Percentiles rank a stretch among this genome's conserved stretches.
These are phyloP conservation scores for Eimeria zaria DNA, from an alignment of 169 alveolate species.

Conservation along the genomic window DNA sequence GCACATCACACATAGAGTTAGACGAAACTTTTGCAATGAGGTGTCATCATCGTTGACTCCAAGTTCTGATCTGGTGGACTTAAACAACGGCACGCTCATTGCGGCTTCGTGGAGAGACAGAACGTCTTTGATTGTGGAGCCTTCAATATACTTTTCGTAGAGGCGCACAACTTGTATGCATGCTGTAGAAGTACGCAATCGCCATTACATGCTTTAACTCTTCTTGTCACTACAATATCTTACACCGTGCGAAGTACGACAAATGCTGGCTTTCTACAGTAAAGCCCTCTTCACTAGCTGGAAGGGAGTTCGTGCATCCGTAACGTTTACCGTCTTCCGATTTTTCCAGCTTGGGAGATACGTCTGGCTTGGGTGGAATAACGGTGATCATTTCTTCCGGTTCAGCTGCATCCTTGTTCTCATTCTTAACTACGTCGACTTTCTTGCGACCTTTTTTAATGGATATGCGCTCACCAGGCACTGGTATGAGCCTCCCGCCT, in stretches of 20 bases:
- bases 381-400: constrained; percentile 16
- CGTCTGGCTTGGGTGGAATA: constrained; percentile 36
- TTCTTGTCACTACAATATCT: neutral
- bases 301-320: neutral
- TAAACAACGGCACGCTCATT: constrained; percentile 21
- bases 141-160: constrained; percentile 32
- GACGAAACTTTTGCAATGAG: constrained; percentile 40
- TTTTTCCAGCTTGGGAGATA: neutral
- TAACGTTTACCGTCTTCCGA: constrained; percentile 19
- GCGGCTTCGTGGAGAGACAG: constrained; percentile 24
- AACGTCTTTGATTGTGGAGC: constrained; percentile 60
- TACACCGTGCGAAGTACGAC: neutral
- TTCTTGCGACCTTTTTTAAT: neutral
- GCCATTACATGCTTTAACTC: neutral
- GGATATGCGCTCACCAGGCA: neutral
- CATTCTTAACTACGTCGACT: constrained; percentile 30
- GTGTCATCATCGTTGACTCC: neutral
- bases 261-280: neutral
- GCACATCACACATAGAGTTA: constrained; percentile 39
- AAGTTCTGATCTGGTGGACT: constrained; percentile 3
- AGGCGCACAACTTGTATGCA: constrained; percentile 46
- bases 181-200: constrained; percentile 16
- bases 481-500: neutral
- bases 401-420: constrained; percentile 19
- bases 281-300: neutral